Base-by-base conservation (phyloP, 2,329 filamentous ascomycete species). In the Basipetospora chlamydospora region DNA sequence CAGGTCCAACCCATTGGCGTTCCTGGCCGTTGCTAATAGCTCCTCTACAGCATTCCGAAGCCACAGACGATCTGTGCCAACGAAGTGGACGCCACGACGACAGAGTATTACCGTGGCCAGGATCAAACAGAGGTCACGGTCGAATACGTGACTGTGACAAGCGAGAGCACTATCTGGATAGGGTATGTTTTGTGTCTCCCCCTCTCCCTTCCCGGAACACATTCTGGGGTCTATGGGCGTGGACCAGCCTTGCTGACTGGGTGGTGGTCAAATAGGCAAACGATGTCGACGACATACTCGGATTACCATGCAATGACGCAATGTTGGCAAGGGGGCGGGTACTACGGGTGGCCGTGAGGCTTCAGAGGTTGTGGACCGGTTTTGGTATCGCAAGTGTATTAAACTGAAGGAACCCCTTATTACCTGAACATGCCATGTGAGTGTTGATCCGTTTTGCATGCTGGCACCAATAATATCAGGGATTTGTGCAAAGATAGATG, bases 281-380 rank as follows among this genome's bases (percentile, higher is more conserved):
- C 35, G 4, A 25, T 26, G 17, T 22, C 22, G 15, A 29, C 28
- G 12, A 37, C 35, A 13, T 37, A 37, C 20, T 25, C 35, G 28
- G 22, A 37, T 13, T 32, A 31, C 28, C 16, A 37, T 28, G 28
- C 28, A n/a, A 37, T 37, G 35, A 37, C 35, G 10, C 35, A 37
- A 28, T 37, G 35, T 22, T 37, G 35, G 35, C 35, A 37, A 15
- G 35, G 35, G 9, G 35, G 35, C 10, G 35, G 35, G 7, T 37
- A 21, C 18, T 37, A 37, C n/a, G 35, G 35, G 18, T 31, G 16
- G 16, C 35, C 35, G 1, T 37, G 20, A 36, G 13, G 9, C 12
- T n/a, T n/a, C n/a, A n/a, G n/a, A n/a, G n/a, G n/a, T n/a, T n/a
- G n/a, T n/a, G n/a, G n/a, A n/a, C n/a, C n/a, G n/a, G n/a, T n/a